These are phyloP conservation scores for Dimargaris cristalligena DNA, from an alignment of 192 early-diverging fungal species.

Conservation along the genomic window DNA sequence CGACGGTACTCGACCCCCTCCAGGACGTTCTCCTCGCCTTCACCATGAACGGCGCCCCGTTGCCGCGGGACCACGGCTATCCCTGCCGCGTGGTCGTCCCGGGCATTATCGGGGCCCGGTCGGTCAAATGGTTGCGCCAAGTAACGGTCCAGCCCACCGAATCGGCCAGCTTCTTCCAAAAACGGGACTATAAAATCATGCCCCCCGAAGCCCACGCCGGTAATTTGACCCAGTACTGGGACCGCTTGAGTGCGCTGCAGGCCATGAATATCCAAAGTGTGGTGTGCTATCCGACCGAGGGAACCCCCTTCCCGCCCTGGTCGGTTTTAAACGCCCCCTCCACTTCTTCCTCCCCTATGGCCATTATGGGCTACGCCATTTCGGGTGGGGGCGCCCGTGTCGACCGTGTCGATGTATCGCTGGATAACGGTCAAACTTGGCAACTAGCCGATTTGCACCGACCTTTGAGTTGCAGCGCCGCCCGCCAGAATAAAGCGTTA, in stretches of 20 bases:
- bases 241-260: constrained; percentile 32
- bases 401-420: constrained; percentile 60
- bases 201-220: constrained; percentile 43
- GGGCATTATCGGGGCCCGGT: constrained; percentile 75
- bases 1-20: constrained; percentile 42
- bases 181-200: constrained; percentile 69
- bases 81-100: constrained; percentile 79
- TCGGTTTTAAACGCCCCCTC: too few relatives aligned
- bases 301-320: constrained; percentile 19
- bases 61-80: constrained; percentile 72
- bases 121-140: constrained; percentile 64
- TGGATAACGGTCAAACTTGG: constrained; percentile 75
- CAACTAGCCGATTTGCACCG: constrained; percentile 36
- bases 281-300: constrained; percentile 44
- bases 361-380: constrained; percentile 65
- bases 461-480: constrained; percentile 11
- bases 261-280: constrained; percentile 71
- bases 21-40: constrained; percentile 64
- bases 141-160: constrained; percentile 38
- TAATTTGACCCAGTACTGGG: constrained; percentile 28
- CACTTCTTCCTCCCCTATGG: constrained; percentile 18
- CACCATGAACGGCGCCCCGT: constrained; percentile 53
- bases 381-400: constrained; percentile 54
- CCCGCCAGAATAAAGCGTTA: constrained; percentile 9
- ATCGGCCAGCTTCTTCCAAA: constrained; percentile 55